These are phyloP conservation scores for Amphibolis antarctica DNA, from an alignment of 106 monocot species.

Conservation along the genomic window DNA sequence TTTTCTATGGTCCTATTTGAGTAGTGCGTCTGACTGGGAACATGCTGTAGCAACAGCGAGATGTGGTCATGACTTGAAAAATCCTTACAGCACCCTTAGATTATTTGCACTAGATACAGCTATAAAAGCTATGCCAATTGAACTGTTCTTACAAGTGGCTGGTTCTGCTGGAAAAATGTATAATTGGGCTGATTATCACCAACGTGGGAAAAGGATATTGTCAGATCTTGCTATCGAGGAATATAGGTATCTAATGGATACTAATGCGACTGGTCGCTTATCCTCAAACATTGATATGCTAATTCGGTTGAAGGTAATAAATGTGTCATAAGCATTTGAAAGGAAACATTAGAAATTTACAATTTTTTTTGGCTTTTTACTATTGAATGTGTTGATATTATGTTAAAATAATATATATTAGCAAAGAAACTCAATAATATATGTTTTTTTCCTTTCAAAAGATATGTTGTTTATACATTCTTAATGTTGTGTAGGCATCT, in stretches of 20 bases:
- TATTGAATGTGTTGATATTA: too few relatives aligned
- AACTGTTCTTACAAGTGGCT: constrained; percentile 80
- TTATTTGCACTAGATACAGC: constrained; percentile 47
- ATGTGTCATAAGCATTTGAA: not conserved
- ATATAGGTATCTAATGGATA: constrained; percentile 48
- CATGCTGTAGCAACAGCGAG: constrained; percentile 22
- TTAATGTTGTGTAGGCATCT: too few relatives aligned
- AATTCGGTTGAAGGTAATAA: constrained; percentile 51
- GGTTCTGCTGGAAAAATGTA: constrained; percentile 46
- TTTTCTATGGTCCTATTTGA: constrained; percentile 58
- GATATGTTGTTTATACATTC: too few relatives aligned
- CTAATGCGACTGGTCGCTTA: constrained; percentile 41
- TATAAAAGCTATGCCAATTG: constrained; percentile 67
- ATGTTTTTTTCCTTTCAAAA: too few relatives aligned
- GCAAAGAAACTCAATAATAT: too few relatives aligned
- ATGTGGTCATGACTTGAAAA: constrained; percentile 14
- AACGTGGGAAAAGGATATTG: constrained; percentile 34
- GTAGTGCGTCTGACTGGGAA: constrained; percentile 31
- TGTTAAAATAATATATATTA: too few relatives aligned
- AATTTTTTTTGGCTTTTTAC: too few relatives aligned
- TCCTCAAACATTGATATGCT: constrained; percentile 56
- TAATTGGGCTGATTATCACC: constrained; percentile 52
- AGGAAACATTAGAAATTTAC: too few relatives aligned
- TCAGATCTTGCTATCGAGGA: constrained; percentile 51
- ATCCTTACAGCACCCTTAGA: constrained; percentile 19